Base-by-base conservation (phyloP, 2,329 filamentous ascomycete genomes). In the Tolypocladium nubicola region DNA sequence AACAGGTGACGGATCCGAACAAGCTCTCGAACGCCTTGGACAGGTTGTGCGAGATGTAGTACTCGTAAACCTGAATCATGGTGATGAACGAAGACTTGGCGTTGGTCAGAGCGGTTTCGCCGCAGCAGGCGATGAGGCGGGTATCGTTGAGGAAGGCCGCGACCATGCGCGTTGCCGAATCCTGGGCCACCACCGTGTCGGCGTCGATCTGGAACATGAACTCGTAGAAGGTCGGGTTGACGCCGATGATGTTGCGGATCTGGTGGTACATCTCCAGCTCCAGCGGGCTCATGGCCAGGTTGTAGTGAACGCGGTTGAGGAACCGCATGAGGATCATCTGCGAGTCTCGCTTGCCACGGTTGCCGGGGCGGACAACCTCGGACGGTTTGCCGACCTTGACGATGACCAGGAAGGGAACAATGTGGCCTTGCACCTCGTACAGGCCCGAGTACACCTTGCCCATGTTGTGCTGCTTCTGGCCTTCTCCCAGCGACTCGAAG, bases 31-130 rank as follows among this genome's bases (percentile, higher is more conserved):
- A 99, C 14, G 93, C 94, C 76, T 99, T 97, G 65, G 89, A 87
- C 64, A 99, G 76, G 71, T 97, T 96, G 79, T 99, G 93, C 55
- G 93, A 97, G 67, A 99, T 99, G 78, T 92, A 99, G 80, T 99
- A 99, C 74, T 99, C 93, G 79, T 97, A 99, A 39, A 99, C 93
- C 74, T 99, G 94, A 71, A 99, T 99, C 93, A 97, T 97, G 55
- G 94, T 99, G 64, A 96, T 85, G 68, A 95, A 90, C 1, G 93
- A 97, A 8, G 88, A 82, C 73, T 97, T 97, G 59, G 91, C 89
- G 69, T 99, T 99, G 61, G 87, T 92, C 53, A 99, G 79, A 19
- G 88, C 88, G 0, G 94, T 99, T 74, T 99, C 94, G 75, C 94
- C 94, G 68, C 94, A 99, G 53, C 94, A 84, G 57, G 88, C 94